These are phyloP conservation scores for Shiraia sp. DNA, from an alignment of 2,329 filamentous ascomycete species.

Conservation along the genomic window DNA sequence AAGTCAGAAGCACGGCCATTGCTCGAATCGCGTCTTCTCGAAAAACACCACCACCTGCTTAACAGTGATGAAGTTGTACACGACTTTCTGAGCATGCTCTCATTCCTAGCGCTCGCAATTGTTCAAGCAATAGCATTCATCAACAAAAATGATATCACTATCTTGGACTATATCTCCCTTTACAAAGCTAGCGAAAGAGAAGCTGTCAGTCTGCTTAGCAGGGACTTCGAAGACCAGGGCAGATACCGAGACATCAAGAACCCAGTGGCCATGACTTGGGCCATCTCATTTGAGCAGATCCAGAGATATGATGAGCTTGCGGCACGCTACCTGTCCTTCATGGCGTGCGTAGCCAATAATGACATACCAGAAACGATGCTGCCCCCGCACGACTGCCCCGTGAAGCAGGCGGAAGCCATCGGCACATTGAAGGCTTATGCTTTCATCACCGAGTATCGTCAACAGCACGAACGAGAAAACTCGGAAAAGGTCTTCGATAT, in stretches of 20 bases:
- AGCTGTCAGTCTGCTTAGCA: constrained; percentile 38
- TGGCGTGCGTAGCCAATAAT: constrained; percentile 2
- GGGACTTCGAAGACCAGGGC: constrained; percentile 40
- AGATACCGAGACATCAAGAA: constrained; percentile 30
- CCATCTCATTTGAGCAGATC: constrained; percentile 46
- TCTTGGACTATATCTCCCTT: constrained; percentile 38
- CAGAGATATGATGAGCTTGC: constrained; percentile 28
- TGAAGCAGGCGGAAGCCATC: constrained; percentile 1
- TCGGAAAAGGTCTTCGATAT: constrained; percentile 5
- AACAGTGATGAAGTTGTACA: constrained; percentile 6
- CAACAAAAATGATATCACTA: constrained; percentile 20
- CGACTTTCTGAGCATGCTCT: constrained; percentile 41
- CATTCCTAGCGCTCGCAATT: constrained; percentile 38
- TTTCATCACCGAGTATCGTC: constrained; percentile 3
- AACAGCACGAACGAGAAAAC: not conserved
- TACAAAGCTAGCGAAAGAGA: constrained; percentile 35
- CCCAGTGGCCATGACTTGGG: constrained; percentile 40
- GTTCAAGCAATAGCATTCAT: constrained; percentile 44
- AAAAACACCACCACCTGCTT: constrained; percentile 2
- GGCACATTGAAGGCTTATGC: constrained; percentile 8
- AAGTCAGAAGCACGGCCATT: constrained; percentile 12
- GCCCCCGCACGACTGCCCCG: not conserved
- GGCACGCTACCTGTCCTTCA: constrained; percentile 33
- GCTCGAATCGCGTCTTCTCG: constrained; percentile 4
- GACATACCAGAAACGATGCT: constrained; percentile 3